Percentiles rank a stretch among this genome's conserved stretches.
Evolutionary conservation across 1,139 yeast genomes (phyloP).

Genomic region (Nakaseomyces bracarensis): DNA sequence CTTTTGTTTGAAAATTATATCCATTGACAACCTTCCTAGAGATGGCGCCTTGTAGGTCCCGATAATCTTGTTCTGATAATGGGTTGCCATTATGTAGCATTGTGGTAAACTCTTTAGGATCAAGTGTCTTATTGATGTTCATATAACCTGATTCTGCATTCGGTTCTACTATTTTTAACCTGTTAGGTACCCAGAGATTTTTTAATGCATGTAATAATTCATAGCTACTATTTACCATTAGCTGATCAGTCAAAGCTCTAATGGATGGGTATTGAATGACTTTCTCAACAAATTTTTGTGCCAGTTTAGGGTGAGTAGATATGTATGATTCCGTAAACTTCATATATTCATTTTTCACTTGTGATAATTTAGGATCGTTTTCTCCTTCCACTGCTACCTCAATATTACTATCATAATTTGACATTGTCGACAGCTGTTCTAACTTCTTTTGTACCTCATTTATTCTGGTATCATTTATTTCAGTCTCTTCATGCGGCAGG

Average conservation of each 20-base stretch:
- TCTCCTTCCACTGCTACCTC: neutral
- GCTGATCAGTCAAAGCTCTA: constrained; percentile 28
- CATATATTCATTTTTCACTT: constrained; percentile 20
- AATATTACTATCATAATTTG: neutral
- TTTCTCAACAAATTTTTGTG: constrained; percentile 29
- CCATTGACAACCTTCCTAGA: constrained; percentile 28
- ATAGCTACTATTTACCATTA: constrained; percentile 28
- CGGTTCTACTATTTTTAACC: constrained; percentile 6
- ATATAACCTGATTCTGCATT: constrained; percentile 9
- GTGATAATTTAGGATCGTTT: neutral
- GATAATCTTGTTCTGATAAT: constrained; percentile 26
- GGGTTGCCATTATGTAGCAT: constrained; percentile 28
- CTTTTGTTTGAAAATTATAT: constrained; percentile 22
- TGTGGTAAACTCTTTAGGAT: constrained; percentile 25
- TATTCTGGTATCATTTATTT: neutral
- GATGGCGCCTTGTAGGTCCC: constrained; percentile 27
- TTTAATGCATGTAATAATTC: constrained; percentile 29
- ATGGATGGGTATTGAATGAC: constrained; percentile 31
- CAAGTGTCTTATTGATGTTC: constrained; percentile 12
- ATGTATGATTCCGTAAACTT: constrained; percentile 29
- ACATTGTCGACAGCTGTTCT: constrained; percentile 2
- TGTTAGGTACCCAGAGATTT: constrained; percentile 23
- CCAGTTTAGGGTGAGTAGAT: constrained; percentile 31
- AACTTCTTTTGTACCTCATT: constrained; percentile 1
- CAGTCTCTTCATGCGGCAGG: neutral